These are phyloP conservation scores for Lactifluus piperatus DNA, from an alignment of 768 basidiomycete species.

Conservation along the genomic window DNA sequence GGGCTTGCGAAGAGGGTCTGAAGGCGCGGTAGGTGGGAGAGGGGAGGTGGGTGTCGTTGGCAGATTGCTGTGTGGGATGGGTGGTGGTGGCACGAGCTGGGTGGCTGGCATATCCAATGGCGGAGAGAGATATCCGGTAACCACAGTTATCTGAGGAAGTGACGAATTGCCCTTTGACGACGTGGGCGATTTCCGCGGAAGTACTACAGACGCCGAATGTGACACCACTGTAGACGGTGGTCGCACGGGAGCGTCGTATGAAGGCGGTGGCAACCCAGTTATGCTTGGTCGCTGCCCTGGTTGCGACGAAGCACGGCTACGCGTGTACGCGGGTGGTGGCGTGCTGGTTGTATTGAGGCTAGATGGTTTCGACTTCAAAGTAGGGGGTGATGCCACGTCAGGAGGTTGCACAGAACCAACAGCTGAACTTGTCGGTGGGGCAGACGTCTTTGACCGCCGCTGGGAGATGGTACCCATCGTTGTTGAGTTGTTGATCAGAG, in stretches of 20 bases:
- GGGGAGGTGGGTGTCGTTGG: conserved; percentile 74
- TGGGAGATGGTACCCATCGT: conserved; percentile 59
- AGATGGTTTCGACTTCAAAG: conserved; percentile 32
- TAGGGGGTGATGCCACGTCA: conserved; percentile 20
- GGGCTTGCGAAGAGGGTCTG: conserved; percentile 70
- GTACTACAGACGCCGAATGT: conserved; percentile 31
- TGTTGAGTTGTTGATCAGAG: conserved; percentile 50
- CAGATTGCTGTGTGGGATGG: conserved; percentile 44
- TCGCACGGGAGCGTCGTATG: conserved; percentile 41
- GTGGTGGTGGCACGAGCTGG: conserved; percentile 38
- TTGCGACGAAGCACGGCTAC: conserved; percentile 67
- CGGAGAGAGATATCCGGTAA: conserved; percentile 42
- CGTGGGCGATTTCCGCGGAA: conserved; percentile 51
- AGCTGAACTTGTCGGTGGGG: conserved; percentile 36
- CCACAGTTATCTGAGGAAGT: conserved; percentile 39
- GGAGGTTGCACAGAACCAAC: conserved; percentile 7
- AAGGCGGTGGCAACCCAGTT: conserved; percentile 41
- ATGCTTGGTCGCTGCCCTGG: conserved; percentile 56
- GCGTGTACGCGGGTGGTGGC: conserved; percentile 22
- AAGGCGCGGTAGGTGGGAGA: conserved; percentile 62
- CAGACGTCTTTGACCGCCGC: conserved; percentile 57
- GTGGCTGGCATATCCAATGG: conserved; percentile 24
- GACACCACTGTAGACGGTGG: conserved; percentile 35
- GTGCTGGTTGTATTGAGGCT: conserved; percentile 15
- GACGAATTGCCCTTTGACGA: conserved; percentile 45